A percentile compares a stretch with the other conserved stretches of the same genome.
phyloP scores from a whole-genome alignment of 768 basidiomycete species.

The Dacryopinax spathularia region DNA sequence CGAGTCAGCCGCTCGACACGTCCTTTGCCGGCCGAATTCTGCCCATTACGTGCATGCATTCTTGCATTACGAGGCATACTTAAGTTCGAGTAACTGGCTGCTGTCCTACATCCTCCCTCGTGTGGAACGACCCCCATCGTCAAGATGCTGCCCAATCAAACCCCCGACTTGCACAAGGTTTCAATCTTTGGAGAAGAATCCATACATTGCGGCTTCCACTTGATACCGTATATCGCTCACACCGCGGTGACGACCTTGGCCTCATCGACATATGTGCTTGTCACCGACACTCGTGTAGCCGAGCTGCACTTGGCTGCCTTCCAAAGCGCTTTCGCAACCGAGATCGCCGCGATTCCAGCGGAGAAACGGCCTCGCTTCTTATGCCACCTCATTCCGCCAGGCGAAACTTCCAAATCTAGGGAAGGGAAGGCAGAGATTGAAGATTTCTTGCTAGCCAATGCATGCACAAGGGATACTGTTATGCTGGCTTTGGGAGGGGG shows the following conservation, averaged over 20 bases:
- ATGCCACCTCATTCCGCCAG: conserved; percentile 66
- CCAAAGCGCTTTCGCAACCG: conserved; percentile 43
- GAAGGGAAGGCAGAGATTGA: conserved; percentile 87
- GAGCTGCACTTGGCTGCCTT: conserved; percentile 60
- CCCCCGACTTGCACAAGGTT: conserved; percentile 52
- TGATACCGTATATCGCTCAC: conserved; percentile 67
- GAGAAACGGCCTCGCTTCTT: conserved; percentile 40
- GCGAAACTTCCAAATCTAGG: conserved; percentile 84
- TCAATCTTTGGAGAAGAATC: conserved; percentile 72
- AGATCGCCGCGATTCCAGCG: conserved; percentile 24
- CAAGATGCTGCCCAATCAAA: too few species aligned
- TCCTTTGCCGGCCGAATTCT: too few species aligned
- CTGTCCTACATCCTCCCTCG: too few species aligned
- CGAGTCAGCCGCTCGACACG: too few species aligned
- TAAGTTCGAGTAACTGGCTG: too few species aligned
- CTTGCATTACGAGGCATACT: too few species aligned
- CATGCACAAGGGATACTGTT: conserved; percentile 86
- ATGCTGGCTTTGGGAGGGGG: conserved; percentile 90
- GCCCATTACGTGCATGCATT: too few species aligned
- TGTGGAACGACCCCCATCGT: too few species aligned
- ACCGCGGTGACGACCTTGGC: conserved; percentile 58
- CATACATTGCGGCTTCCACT: conserved; percentile 89
- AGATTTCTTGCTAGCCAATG: conserved; percentile 75
- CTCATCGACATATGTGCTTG: conserved; percentile 75
- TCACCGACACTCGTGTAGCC: conserved; percentile 87